Conservation (phyloP, 495 filamentous ascomycete genomes). For the Oleoguttula mirabilis region DNA sequence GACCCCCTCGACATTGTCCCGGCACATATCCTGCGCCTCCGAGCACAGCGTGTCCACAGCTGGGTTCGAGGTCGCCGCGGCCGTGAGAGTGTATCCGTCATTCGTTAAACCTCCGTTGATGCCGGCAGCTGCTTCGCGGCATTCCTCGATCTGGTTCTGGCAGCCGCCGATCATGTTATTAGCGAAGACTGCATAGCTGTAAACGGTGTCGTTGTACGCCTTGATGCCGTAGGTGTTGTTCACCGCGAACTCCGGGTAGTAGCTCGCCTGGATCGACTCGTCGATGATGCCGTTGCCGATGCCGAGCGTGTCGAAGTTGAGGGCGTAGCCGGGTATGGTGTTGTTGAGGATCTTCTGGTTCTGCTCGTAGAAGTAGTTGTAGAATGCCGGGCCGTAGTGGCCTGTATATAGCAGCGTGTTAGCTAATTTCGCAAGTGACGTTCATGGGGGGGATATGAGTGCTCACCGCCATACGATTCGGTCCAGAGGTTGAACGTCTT, state of each 20-base stretch:
- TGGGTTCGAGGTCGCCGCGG: not conserved
- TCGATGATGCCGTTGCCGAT: slow-evolving; percentile 66
- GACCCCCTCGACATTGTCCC: slow-evolving; percentile 32
- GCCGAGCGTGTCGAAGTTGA: slow-evolving; percentile 41
- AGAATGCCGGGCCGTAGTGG: slow-evolving; percentile 32
- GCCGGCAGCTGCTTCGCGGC: slow-evolving; percentile 16
- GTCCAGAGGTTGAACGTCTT: slow-evolving; percentile 48
- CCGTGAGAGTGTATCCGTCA: not conserved
- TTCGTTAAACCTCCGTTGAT: not conserved
- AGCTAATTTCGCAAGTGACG: too few relatives aligned
- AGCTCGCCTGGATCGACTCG: slow-evolving; percentile 51
- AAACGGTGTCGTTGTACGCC: slow-evolving; percentile 44
- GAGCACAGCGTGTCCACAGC: slow-evolving; percentile 16
- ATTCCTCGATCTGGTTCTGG: slow-evolving; percentile 30
- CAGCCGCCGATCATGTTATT: slow-evolving; percentile 32
- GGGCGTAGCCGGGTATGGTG: slow-evolving; percentile 36
- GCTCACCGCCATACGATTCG: too few relatives aligned
- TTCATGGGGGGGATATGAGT: too few relatives aligned
- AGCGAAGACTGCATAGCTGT: slow-evolving; percentile 36
- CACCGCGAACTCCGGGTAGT: slow-evolving; percentile 54
- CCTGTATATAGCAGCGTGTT: slow-evolving; percentile 35
- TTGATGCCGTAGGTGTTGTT: slow-evolving; percentile 67
- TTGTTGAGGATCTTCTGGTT: slow-evolving; percentile 41
- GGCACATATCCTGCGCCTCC: slow-evolving; percentile 33
- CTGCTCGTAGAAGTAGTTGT: slow-evolving; percentile 36